Evolutionary conservation across 225 moss, liverwort and hornwort species (phyloP), one percentile per base, ranked within the genome.

Genomic region (Sphagnum tenellum): DNA sequence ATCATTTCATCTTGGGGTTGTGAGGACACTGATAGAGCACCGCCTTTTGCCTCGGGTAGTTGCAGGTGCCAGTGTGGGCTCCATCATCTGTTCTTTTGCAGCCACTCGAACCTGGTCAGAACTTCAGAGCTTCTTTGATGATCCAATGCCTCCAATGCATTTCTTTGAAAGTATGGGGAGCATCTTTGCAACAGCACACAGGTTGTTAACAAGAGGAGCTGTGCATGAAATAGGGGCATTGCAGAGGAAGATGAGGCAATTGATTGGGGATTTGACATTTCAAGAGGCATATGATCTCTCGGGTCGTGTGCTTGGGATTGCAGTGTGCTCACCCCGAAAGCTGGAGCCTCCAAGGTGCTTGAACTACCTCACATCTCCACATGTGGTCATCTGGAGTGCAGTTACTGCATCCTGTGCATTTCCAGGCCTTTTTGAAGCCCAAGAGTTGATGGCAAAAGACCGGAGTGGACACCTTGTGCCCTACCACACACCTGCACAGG

Each of bases 391-490:
- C 62, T 99, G 98, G 98, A 99, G 98, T 69, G 98, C 98, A 5
- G 90, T 99, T 51, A 99, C 98, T 72, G 98, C 98, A 45, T 99
- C 98, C 29, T 99, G 98, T 69, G 98, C 98, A 63, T 99, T 99
- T 67, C 98, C 98, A 49, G 93, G 93, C 47, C 81, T 99, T 45
- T 99, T 90, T 62, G 90, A 93, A 84, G 93, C 98, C 29, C 98
- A 99, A 66, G 98, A 99, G 70, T 75, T 99, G 47, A 99, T 99
- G 98, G 98, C 98, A 3, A 99, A 99, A 74, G 98, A 99, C 73
- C 93, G 98, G 57, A 79, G 83, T 62, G 98, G 98, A 66, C 90
- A 87, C 9, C 71, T 99, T 64, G 90, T 93, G 66, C 90, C 92
- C 14, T 93, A 93, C 71, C 96, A 98, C 76, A 83, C 89, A 54